Evolutionary conservation across 2,329 filamentous ascomycete species (phyloP).

Genomic region (Beauveria australis): DNA sequence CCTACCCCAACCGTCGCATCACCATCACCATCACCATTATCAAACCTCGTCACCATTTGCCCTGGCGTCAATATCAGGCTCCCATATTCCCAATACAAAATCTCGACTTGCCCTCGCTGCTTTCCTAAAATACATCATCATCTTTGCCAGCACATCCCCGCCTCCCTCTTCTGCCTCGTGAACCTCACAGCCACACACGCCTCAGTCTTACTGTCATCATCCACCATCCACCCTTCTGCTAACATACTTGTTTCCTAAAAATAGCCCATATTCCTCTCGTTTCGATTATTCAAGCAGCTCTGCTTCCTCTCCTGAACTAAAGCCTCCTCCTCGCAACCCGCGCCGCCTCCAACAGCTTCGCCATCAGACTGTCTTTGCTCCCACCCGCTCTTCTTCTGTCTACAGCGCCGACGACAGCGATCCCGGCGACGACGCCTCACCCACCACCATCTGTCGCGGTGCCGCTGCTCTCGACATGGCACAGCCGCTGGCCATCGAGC

Average conservation of each 20-base stretch:
- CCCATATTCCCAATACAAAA: not conserved
- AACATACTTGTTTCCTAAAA: constrained; percentile 9
- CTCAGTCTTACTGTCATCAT: not conserved
- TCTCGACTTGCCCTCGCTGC: not conserved
- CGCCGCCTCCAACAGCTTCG: constrained; percentile 21
- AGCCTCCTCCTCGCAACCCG: constrained; percentile 29
- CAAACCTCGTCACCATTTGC: not conserved
- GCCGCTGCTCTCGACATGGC: not conserved
- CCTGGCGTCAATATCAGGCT: not conserved
- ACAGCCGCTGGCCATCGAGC: constrained; percentile 31
- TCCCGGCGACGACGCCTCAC: constrained; percentile 10
- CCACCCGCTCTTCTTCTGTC: constrained; percentile 49
- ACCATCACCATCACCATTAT: not conserved
- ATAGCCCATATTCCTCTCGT: constrained; percentile 18
- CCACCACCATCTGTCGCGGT: constrained; percentile 28
- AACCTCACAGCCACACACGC: not conserved
- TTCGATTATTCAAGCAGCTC: constrained; percentile 15
- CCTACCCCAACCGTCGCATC: not conserved
- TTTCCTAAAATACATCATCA: too few species aligned
- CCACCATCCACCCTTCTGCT: not conserved
- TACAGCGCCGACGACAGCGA: constrained; percentile 30
- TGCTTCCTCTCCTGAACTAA: constrained; percentile 20
- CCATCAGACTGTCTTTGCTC: constrained; percentile 22
- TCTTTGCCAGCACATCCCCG: not conserved
- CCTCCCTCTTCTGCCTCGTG: not conserved